Conservation (phyloP, 2,329 filamentous ascomycete genomes). For the Diplodia corticola region DNA sequence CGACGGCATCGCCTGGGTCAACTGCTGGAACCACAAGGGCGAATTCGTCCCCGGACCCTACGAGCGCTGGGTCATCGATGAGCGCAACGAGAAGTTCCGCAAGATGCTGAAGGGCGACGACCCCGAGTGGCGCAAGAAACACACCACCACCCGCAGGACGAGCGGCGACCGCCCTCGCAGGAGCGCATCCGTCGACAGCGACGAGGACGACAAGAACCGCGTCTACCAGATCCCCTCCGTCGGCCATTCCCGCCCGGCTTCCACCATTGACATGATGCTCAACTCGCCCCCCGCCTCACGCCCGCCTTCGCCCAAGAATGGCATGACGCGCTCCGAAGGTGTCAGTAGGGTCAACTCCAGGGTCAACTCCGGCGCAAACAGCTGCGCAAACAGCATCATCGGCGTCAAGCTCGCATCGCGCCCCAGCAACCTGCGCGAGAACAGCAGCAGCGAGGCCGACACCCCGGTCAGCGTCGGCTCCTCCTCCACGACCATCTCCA, state of each 20-base stretch:
- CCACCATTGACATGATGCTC: slow-evolving; percentile 7
- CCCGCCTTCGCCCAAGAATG: slow-evolving; percentile 1
- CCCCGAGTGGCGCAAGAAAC: slow-evolving; percentile 30
- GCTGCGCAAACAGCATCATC: no score
- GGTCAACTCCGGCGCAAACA: slow-evolving; percentile 27
- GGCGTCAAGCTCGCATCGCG: neutral
- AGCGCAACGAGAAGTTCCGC: slow-evolving; percentile 40
- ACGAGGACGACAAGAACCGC: slow-evolving; percentile 11
- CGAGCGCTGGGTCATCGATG: slow-evolving; percentile 51
- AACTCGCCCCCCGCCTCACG: slow-evolving; percentile 3
- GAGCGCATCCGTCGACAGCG: slow-evolving; percentile 1
- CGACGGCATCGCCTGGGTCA: slow-evolving; percentile 51
- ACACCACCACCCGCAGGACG: neutral
- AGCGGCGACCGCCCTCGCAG: neutral
- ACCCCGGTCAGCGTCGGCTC: neutral
- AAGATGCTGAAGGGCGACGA: slow-evolving; percentile 43
- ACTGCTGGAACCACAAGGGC: slow-evolving; percentile 52
- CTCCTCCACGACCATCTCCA: neutral
- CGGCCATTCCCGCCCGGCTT: slow-evolving; percentile 20
- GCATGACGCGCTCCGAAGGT: slow-evolving; percentile 8
- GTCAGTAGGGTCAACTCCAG: slow-evolving; percentile 30
- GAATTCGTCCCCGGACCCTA: slow-evolving; percentile 54
- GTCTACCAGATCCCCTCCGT: slow-evolving; percentile 1
- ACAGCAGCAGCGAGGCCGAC: neutral
- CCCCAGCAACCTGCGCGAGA: slow-evolving; percentile 7